These are phyloP conservation scores for Cryoendolithus antarcticus DNA, from an alignment of 2,329 filamentous ascomycete genomes.

Conservation along the genomic window DNA sequence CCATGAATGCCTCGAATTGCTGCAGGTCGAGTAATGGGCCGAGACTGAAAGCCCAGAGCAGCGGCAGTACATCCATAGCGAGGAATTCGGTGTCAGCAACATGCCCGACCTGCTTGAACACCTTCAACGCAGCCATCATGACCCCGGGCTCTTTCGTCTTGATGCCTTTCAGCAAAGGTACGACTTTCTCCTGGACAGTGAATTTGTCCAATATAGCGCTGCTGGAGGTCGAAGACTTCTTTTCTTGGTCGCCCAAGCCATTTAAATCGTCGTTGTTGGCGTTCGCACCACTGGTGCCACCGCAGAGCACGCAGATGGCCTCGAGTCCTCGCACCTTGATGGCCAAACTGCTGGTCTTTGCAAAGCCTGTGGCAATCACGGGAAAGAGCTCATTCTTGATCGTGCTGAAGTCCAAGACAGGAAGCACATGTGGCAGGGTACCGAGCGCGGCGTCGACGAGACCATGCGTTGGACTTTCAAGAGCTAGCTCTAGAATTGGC, in stretches of 20 bases:
- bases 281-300: constrained; percentile 38
- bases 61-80: constrained; percentile 77
- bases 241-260: constrained; percentile 44
- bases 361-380: constrained; percentile 79
- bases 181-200: constrained; percentile 94
- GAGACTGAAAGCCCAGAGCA: constrained; percentile 83
- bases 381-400: constrained; percentile 97
- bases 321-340: constrained; percentile 91
- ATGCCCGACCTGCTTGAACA: constrained; percentile 71
- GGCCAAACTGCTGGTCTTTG: constrained; percentile 79
- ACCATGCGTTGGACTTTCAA: constrained; percentile 81
- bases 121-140: constrained; percentile 83
- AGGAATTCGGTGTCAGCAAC: constrained; percentile 82
- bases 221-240: constrained; percentile 35
- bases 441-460: constrained; percentile 77
- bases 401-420: constrained; percentile 86
- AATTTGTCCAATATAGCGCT: constrained; percentile 85
- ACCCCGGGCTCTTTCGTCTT: constrained; percentile 97
- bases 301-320: constrained; percentile 80
- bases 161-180: constrained; percentile 80
- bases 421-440: constrained; percentile 66
- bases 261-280: constrained; percentile 48
- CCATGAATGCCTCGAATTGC: constrained; percentile 82
- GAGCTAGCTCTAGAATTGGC: constrained; percentile 68
- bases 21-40: constrained; percentile 77